Evolutionary conservation across 371 early-diverging fungal species (phyloP), one percentile per base, ranked within the genome.

Genomic region (Mucor piriformis): DNA sequence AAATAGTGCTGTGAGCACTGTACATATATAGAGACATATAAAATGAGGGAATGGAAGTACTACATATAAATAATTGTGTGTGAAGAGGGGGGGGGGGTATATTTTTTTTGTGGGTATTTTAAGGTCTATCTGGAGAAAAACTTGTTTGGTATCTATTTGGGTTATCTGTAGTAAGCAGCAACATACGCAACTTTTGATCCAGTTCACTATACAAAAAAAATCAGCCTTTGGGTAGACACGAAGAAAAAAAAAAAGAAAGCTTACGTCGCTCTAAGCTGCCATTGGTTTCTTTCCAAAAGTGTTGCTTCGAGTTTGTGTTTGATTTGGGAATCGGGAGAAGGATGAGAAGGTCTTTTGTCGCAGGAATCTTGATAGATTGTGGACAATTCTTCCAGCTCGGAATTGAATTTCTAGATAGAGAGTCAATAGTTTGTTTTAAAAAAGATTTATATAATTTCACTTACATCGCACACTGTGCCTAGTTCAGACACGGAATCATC

Each of bases 181-280:
- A 5, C 0, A 35, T 10, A 5, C 49, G 46, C 24, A 51, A 42
- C 11, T 62, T 56, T 35, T 50, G 61, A 5, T 62, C 63, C 5
- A 62, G 23, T 51, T 63, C 63, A 29, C 57, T 63, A 8, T 15
- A 34, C 5, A 44, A 3, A 13, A 2, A 25, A 3, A 16, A 8
- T 6, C 6, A 10, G 15, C 1, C 20, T 35, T 42, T 40, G 6
- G 13, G 15, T 12, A n/a, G n/a, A n/a, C n/a, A n/a, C n/a, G 2
- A 1, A 0, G 1, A 44, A 6, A 32, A 20, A 47, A 16, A 38
- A 21, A 23, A 16, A 20, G 25, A 1, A 23, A 10, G 6, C 63
- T 60, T 67, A 72, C 76, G 60, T 64, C 47, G 76, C 70, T 38
- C 64, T 72, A 51, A 69, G 61, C 25, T 72, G 76, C 72, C 72